Conservation (phyloP, 2,329 filamentous ascomycete genomes). For the Pochonia chlamydosporia region DNA sequence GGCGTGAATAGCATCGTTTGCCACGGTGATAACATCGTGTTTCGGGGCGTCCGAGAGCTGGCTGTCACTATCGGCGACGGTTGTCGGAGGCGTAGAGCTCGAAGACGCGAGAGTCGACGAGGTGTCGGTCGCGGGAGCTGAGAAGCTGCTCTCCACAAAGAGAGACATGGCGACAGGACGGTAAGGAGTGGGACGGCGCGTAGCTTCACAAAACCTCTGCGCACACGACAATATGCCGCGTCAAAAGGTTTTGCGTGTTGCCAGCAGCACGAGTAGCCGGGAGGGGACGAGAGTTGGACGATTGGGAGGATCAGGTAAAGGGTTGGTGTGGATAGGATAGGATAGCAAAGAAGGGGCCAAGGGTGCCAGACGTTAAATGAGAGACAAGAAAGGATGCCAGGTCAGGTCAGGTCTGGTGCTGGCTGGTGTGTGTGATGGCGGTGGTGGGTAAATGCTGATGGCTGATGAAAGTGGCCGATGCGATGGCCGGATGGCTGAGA, state of each 20-base stretch:
- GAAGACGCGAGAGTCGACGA: constrained; percentile 49
- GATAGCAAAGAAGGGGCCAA: not conserved
- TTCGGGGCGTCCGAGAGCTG: constrained; percentile 41
- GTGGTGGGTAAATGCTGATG: not conserved
- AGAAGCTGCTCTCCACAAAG: constrained; percentile 28
- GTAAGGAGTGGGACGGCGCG: not conserved
- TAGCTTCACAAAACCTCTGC: not conserved
- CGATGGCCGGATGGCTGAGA: too few relatives aligned
- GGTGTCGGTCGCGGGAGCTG: constrained; percentile 27
- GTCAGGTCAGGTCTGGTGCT: too few relatives aligned
- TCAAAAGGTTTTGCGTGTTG: constrained; percentile 7
- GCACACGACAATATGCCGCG: constrained; percentile 5
- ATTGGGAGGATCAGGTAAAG: not conserved
- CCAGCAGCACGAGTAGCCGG: constrained; percentile 8
- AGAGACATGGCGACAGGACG: constrained; percentile 22
- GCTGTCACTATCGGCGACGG: constrained; percentile 56
- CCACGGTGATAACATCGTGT: constrained; percentile 30
- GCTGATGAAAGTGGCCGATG: not conserved
- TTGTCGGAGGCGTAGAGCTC: constrained; percentile 62
- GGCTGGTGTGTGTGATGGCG: not conserved
- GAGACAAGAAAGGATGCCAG: too few relatives aligned
- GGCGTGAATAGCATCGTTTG: constrained; percentile 18
- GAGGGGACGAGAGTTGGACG: not conserved
- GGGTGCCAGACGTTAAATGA: not conserved
- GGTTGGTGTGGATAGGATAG: not conserved